Evolutionary conservation across 257 asterid species (phyloP).

Genomic region (Rhazya stricta): DNA sequence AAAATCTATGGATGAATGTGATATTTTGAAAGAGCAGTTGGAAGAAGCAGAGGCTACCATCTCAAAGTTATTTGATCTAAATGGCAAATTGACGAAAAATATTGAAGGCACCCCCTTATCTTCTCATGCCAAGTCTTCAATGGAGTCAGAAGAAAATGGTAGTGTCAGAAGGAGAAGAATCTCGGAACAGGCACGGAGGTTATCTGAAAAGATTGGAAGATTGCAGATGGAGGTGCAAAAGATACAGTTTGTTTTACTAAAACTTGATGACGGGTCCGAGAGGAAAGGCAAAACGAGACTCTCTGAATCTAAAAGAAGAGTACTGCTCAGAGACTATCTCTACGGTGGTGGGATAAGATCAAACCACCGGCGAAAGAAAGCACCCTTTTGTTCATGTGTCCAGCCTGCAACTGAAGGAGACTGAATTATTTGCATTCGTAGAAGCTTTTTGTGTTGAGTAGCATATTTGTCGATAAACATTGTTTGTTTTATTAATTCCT

Average conservation of each 20-base stretch:
- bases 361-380: constrained; percentile 32
- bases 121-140: constrained; percentile 45
- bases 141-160: constrained; percentile 63
- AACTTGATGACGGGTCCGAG: constrained; percentile 35
- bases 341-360: constrained; percentile 32
- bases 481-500: neutral
- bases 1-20: constrained; percentile 70
- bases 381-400: constrained; percentile 38
- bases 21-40: constrained; percentile 70
- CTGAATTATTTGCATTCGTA: constrained; percentile 9
- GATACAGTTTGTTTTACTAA: constrained; percentile 45
- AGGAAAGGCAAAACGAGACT: constrained; percentile 23
- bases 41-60: constrained; percentile 69
- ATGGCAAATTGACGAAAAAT: constrained; percentile 55
- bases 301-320: constrained; percentile 40
- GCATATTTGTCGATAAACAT: constrained; percentile 16
- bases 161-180: constrained; percentile 48
- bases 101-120: constrained; percentile 42
- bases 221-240: constrained; percentile 54
- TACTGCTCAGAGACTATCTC: constrained; percentile 42
- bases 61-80: constrained; percentile 65
- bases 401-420: constrained; percentile 40
- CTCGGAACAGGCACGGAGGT: constrained; percentile 44
- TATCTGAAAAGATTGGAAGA: constrained; percentile 50
- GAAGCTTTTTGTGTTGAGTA: constrained; percentile 5